Evolutionary conservation across 1,284 basidiomycete species (phyloP).

Genomic region (Moniliophthora roreri): DNA sequence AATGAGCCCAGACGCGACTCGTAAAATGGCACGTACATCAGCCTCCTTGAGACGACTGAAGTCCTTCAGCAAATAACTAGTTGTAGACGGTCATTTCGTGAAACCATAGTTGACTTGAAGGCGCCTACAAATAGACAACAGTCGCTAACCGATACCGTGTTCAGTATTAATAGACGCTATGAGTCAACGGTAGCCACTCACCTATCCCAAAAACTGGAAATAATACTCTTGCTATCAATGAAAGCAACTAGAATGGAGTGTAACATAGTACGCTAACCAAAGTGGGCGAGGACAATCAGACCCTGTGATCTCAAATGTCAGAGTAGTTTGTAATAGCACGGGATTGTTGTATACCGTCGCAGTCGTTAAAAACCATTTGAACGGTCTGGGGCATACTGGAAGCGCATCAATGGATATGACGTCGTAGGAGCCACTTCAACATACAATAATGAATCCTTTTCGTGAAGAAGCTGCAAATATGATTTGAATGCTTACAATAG

Average conservation of each 20-base stretch:
- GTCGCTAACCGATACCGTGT: too few species aligned
- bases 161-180: too few species aligned
- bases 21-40: conserved; percentile 24
- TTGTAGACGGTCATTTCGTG: background rate
- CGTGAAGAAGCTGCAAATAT: conserved; percentile 35
- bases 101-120: background rate
- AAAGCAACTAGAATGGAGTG: background rate
- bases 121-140: conserved; percentile 32
- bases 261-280: conserved; percentile 32
- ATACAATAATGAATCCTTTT: conserved; percentile 36
- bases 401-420: background rate
- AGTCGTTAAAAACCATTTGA: conserved; percentile 35
- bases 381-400: conserved; percentile 31
- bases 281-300: conserved; percentile 35
- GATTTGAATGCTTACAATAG: background rate
- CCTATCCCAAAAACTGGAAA: conserved; percentile 38
- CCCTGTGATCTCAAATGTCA: conserved; percentile 17
- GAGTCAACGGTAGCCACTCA: conserved; percentile 16
- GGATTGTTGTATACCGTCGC: conserved; percentile 27
- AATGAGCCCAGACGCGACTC: too few species aligned
- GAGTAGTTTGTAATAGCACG: background rate
- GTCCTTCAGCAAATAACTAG: conserved; percentile 32
- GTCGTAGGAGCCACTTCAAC: conserved; percentile 10
- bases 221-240: background rate
- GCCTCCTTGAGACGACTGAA: conserved; percentile 32